phyloP scores from a whole-genome alignment of 179 eudicot species.

The Patellifolia procumbens region DNA sequence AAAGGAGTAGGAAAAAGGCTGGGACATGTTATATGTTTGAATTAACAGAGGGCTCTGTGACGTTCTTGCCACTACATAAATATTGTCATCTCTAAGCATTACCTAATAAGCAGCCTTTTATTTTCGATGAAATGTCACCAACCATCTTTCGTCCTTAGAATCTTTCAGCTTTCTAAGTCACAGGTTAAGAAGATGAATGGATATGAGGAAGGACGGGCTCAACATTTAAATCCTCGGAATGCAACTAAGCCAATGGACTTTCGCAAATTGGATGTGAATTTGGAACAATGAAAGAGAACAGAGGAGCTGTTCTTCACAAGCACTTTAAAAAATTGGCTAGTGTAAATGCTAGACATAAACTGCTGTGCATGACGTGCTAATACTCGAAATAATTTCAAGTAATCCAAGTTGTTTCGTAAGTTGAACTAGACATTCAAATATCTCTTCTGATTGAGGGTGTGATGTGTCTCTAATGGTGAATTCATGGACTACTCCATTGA shows the following conservation, averaged over 20 bases:
- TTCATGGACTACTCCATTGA: constrained; percentile 62
- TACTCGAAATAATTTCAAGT: constrained; percentile 27
- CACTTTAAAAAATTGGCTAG: neutral
- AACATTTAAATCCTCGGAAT: neutral
- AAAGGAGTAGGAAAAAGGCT: neutral
- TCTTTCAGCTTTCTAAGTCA: constrained; percentile 9
- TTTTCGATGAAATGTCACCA: constrained; percentile 8
- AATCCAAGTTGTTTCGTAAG: constrained; percentile 54
- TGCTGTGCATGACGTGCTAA: constrained; percentile 25
- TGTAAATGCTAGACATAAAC: constrained; percentile 20
- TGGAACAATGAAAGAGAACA: neutral
- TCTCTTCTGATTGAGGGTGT: constrained; percentile 58
- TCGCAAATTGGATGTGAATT: neutral
- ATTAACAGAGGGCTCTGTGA: neutral
- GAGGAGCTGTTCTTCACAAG: neutral
- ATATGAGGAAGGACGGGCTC: neutral
- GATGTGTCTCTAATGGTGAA: constrained; percentile 74
- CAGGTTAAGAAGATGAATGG: neutral
- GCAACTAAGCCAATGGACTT: neutral
- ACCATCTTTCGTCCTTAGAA: constrained; percentile 4
- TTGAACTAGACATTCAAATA: constrained; percentile 53
- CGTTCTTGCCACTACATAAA: neutral
- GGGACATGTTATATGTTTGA: neutral
- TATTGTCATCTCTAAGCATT: neutral
- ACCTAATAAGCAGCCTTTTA: neutral